phyloP scores from a whole-genome alignment of 495 filamentous ascomycete species.

The Talaromyces borbonicus region DNA sequence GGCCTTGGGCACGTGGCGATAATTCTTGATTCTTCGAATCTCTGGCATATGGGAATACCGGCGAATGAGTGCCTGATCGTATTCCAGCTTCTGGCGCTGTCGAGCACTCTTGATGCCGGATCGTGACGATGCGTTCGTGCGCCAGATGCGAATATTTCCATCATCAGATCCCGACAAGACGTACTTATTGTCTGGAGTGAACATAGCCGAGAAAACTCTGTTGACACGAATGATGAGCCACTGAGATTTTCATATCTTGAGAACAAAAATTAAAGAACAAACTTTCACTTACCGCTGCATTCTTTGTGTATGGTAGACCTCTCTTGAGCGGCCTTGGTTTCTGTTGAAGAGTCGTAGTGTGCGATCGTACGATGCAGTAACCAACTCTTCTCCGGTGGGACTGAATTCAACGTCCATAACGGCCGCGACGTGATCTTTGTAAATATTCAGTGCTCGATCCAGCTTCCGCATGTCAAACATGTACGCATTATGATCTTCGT shows the following conservation, averaged over 20 bases:
- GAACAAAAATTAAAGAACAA: neutral
- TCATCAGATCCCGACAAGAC: constrained; percentile 82
- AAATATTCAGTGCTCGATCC: constrained; percentile 74
- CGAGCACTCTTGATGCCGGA: constrained; percentile 75
- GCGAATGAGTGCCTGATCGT: constrained; percentile 74
- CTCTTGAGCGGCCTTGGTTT: constrained; percentile 69
- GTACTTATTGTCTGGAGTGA: constrained; percentile 82
- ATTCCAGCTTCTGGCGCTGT: constrained; percentile 81
- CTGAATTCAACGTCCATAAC: constrained; percentile 96
- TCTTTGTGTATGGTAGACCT: constrained; percentile 94
- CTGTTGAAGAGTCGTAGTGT: constrained; percentile 74
- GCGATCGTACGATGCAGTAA: constrained; percentile 80
- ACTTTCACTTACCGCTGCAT: constrained; percentile 63
- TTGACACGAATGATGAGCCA: constrained; percentile 10
- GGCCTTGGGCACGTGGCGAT: constrained; percentile 84
- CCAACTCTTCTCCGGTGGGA: constrained; percentile 88
- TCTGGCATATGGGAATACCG: constrained; percentile 94
- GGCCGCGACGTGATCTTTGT: constrained; percentile 91
- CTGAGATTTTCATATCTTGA: neutral
- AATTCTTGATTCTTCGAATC: constrained; percentile 78
- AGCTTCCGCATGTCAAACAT: constrained; percentile 85
- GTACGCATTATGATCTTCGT: constrained; percentile 71
- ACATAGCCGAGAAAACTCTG: constrained; percentile 74
- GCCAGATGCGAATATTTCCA: constrained; percentile 89
- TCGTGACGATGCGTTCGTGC: constrained; percentile 75